These are phyloP conservation scores for Aspergillus floridensis DNA, from an alignment of 2,329 filamentous ascomycete species.

Conservation along the genomic window DNA sequence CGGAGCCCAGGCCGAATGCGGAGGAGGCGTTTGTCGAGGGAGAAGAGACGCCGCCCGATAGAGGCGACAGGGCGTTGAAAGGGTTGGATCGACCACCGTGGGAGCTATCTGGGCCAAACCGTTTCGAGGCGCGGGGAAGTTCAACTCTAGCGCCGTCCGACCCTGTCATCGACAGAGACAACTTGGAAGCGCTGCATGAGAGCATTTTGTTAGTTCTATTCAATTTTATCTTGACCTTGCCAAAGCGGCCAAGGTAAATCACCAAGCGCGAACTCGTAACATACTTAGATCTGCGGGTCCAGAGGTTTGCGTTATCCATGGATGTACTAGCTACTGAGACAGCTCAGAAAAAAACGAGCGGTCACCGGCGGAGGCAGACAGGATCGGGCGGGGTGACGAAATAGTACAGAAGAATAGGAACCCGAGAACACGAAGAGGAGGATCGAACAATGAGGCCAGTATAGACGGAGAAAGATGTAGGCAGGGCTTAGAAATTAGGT, in stretches of 20 bases:
- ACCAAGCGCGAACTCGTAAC: conserved; percentile 21
- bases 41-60: conserved; percentile 67
- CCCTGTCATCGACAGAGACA: conserved; percentile 78
- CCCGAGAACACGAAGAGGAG: not conserved
- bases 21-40: conserved; percentile 76
- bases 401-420: conserved; percentile 15
- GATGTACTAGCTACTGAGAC: conserved; percentile 32
- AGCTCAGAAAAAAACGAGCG: conserved; percentile 35
- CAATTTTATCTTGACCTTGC: not conserved
- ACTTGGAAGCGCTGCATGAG: conserved; percentile 70
- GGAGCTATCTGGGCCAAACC: conserved; percentile 71
- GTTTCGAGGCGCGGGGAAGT: conserved; percentile 67
- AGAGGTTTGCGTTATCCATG: conserved; percentile 53
- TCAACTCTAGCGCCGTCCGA: conserved; percentile 54
- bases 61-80: conserved; percentile 72
- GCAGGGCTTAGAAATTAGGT: conserved; percentile 5
- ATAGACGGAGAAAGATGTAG: not conserved
- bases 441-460: not conserved
- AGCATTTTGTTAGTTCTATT: conserved; percentile 17
- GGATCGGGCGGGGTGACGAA: not conserved
- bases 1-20: conserved; percentile 89
- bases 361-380: conserved; percentile 32
- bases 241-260: not conserved
- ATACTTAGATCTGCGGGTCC: conserved; percentile 51
- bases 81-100: conserved; percentile 72